These are phyloP conservation scores for Candida lessepsii DNA, from an alignment of 805 yeast genomes.

Conservation along the genomic window DNA sequence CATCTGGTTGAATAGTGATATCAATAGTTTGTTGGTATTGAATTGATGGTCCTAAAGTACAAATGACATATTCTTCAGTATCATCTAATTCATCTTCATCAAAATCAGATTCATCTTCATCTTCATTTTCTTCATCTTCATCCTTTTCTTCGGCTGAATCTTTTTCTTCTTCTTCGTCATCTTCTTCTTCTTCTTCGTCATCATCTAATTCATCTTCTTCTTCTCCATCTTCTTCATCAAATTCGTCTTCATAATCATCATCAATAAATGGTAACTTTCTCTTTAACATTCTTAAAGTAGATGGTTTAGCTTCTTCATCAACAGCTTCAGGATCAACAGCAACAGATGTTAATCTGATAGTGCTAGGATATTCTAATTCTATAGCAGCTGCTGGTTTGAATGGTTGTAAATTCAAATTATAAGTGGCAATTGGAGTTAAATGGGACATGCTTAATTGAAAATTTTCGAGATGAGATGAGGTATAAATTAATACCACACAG, in stretches of 20 bases:
- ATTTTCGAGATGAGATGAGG: conserved; percentile 11
- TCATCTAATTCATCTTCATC: conserved; percentile 69
- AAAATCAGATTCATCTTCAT: conserved; percentile 49
- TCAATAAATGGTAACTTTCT: conserved; percentile 47
- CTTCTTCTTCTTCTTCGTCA: conserved; percentile 31
- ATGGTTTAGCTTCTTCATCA: conserved; percentile 79
- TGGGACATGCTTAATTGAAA: conserved; percentile 52
- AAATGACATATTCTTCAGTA: conserved; percentile 77
- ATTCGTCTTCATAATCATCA: conserved; percentile 41
- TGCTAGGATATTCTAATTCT: conserved; percentile 81
- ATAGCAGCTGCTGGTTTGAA: conserved; percentile 85
- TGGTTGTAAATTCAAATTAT: conserved; percentile 81
- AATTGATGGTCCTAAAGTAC: conserved; percentile 84
- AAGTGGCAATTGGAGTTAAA: conserved; percentile 81
- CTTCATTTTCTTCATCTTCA: conserved; percentile 32
- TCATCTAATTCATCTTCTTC: conserved; percentile 46
- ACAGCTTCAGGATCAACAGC: conserved; percentile 89
- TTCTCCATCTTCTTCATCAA: conserved; percentile 42
- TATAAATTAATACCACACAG: too few species aligned
- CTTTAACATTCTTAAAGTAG: conserved; percentile 87
- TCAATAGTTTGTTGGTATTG: conserved; percentile 90
- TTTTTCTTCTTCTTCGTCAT: conserved; percentile 35
- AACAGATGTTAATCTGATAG: conserved; percentile 90
- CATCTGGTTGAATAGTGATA: conserved; percentile 86
- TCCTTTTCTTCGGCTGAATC: conserved; percentile 44